Evolutionary conservation across 495 filamentous ascomycete species (phyloP).

Genomic region (Amorphotheca resinae): DNA sequence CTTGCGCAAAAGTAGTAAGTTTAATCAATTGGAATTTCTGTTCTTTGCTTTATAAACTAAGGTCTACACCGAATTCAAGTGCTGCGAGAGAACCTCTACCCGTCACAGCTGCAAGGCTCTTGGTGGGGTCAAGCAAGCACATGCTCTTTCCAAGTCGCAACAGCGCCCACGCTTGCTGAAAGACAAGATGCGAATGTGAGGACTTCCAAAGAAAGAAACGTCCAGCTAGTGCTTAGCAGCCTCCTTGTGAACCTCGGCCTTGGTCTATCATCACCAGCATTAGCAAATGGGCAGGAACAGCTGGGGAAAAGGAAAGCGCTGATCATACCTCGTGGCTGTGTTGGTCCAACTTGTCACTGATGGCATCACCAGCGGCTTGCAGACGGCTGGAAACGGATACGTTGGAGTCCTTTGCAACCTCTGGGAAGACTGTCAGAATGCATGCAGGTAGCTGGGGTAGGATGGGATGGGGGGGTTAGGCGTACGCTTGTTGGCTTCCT

Average conservation of each 20-base stretch:
- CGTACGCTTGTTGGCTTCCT: slow-evolving; percentile 47
- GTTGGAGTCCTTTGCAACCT: slow-evolving; percentile 42
- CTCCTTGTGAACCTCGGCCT: slow-evolving; percentile 16
- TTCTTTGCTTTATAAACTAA: too few relatives aligned
- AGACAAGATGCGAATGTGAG: too few relatives aligned
- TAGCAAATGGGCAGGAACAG: too few relatives aligned
- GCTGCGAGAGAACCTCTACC: too few relatives aligned
- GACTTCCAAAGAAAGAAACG: neutral
- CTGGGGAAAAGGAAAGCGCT: neutral
- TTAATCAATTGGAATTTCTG: too few relatives aligned
- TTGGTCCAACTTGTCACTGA: slow-evolving; percentile 42
- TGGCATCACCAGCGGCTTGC: slow-evolving; percentile 37
- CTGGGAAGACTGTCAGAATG: neutral
- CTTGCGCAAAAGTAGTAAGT: too few relatives aligned
- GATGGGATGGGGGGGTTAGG: neutral
- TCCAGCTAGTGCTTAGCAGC: slow-evolving; percentile 31
- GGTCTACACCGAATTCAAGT: too few relatives aligned
- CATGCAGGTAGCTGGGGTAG: neutral
- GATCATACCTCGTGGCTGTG: slow-evolving; percentile 29
- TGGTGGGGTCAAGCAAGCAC: too few relatives aligned
- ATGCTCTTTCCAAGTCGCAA: too few relatives aligned
- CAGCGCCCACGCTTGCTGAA: too few relatives aligned
- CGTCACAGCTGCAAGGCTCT: too few relatives aligned
- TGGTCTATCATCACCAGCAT: neutral
- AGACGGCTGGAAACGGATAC: slow-evolving; percentile 32